phyloP scores from a whole-genome alignment of 306 rosid genomes.

The Cyamopsis tetragonoloba region DNA sequence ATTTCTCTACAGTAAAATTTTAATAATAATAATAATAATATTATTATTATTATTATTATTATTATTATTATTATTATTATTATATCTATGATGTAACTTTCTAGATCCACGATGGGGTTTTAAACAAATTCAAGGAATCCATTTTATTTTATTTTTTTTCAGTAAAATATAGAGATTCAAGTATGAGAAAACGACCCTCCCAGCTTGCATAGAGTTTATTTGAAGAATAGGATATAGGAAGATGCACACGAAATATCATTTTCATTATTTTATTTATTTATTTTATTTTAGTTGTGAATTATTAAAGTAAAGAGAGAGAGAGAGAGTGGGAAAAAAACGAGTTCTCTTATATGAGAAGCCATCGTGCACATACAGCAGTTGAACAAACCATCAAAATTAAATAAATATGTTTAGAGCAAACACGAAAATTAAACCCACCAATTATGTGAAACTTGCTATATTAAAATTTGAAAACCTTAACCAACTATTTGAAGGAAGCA shows the following conservation, averaged over 20 bases:
- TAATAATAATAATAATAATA: neutral
- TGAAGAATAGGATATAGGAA: conserved; percentile 2
- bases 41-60: too few relatives aligned
- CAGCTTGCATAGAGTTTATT: neutral
- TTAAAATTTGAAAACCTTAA: neutral
- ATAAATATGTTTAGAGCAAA: neutral
- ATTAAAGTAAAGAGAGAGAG: neutral
- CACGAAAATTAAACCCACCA: conserved; percentile 49
- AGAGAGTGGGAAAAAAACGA: neutral
- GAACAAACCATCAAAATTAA: neutral
- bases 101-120: conserved; percentile 33
- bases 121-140: conserved; percentile 34
- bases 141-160: neutral
- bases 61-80: too few relatives aligned
- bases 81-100: conserved; percentile 26
- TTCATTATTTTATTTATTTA: conserved; percentile 10
- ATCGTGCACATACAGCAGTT: neutral
- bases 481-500: too few relatives aligned
- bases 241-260: conserved; percentile 23
- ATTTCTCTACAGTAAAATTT: too few relatives aligned
- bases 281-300: too few relatives aligned
- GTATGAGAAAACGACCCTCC: conserved; percentile 30
- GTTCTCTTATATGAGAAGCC: conserved; percentile 17
- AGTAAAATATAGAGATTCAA: conserved; percentile 28
- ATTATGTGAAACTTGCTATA: neutral